These are phyloP conservation scores for Fusarium compactum DNA, from an alignment of 2,329 filamentous ascomycete species.

Conservation along the genomic window DNA sequence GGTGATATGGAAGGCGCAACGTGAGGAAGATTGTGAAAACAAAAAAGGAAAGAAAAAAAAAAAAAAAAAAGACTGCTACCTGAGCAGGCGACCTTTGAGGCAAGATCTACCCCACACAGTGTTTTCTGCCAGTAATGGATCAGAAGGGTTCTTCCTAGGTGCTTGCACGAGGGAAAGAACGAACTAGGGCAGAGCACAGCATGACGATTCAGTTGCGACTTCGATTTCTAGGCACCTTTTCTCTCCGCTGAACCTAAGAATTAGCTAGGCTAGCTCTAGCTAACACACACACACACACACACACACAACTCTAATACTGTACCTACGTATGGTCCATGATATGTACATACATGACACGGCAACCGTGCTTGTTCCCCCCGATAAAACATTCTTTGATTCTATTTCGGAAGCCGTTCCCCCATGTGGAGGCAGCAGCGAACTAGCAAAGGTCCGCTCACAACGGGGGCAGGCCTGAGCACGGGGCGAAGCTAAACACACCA, in stretches of 20 bases:
- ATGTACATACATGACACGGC: conserved; percentile 7
- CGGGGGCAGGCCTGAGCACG: conserved; percentile 27
- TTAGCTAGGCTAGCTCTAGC: neutral
- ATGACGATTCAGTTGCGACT: neutral
- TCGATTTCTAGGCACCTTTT: conserved; percentile 8
- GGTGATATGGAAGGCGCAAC: neutral
- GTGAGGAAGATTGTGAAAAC: neutral
- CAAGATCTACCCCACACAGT: conserved; percentile 14
- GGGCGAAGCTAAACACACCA: conserved; percentile 33
- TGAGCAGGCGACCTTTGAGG: neutral
- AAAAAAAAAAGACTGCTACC: too few relatives aligned
- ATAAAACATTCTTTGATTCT: conserved; percentile 16
- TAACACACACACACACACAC: conserved; percentile 9
- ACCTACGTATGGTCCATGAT: neutral
- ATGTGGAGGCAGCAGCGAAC: conserved; percentile 41
- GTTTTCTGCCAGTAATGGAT: neutral
- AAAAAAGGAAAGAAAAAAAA: neutral
- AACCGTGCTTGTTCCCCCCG: conserved; percentile 15
- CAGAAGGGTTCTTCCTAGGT: conserved; percentile 25
- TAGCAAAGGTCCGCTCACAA: conserved; percentile 31
- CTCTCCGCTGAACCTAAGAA: conserved; percentile 5
- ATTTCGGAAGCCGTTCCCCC: conserved; percentile 33
- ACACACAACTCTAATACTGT: conserved; percentile 13
- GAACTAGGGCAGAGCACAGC: neutral
- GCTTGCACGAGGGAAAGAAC: neutral